Conservation (phyloP, 2,329 filamentous ascomycete genomes). For the Trichoderma guizhouense region DNA sequence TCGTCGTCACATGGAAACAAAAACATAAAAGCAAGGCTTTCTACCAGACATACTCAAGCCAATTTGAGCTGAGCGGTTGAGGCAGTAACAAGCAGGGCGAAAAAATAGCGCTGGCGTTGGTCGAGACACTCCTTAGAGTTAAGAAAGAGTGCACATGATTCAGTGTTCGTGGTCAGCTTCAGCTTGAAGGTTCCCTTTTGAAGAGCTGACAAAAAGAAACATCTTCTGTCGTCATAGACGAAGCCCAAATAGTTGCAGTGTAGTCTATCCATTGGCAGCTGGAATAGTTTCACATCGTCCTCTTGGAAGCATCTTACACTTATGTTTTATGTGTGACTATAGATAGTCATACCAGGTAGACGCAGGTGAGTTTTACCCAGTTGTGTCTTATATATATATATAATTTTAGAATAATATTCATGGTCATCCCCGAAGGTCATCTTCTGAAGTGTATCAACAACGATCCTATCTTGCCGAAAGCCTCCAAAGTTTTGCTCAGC, state of each 20-base stretch:
- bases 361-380: not conserved
- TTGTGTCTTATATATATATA: not conserved
- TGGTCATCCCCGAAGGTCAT: not conserved
- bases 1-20: not conserved
- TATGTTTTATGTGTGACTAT: not conserved
- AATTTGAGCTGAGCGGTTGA: not conserved
- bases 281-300: not conserved
- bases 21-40: too few relatives aligned
- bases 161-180: not conserved
- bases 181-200: not conserved
- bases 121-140: not conserved
- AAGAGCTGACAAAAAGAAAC: not conserved
- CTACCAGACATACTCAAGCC: too few relatives aligned
- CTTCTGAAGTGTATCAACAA: not conserved
- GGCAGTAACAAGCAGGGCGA: not conserved
- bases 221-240: not conserved
- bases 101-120: not conserved
- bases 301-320: not conserved
- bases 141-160: not conserved
- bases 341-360: not conserved
- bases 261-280: not conserved
- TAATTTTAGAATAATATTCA: not conserved
- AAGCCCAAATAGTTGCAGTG: rapidly evolving
- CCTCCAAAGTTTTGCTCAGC: not conserved
- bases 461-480: not conserved